Evolutionary conservation across 83 land plant genomes (phyloP).

Genomic region (Thuja plicata): DNA sequence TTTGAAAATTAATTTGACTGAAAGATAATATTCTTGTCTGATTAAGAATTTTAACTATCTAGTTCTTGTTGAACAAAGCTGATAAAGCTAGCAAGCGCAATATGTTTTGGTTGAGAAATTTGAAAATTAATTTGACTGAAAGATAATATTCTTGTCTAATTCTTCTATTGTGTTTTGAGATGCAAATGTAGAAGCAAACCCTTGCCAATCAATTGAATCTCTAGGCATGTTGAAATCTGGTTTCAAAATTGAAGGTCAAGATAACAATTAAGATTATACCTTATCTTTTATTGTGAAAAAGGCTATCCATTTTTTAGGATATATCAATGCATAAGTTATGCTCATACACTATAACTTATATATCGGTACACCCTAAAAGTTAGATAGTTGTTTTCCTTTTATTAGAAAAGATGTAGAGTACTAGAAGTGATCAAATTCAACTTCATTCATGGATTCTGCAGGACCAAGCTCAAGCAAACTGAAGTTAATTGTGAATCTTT

Average conservation of each 20-base stretch:
- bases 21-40: too few relatives aligned
- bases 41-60: too few relatives aligned
- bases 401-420: neutral
- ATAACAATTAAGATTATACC: too few relatives aligned
- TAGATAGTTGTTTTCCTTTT: neutral
- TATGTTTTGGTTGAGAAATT: too few relatives aligned
- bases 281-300: too few relatives aligned
- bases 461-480: slow-evolving; percentile 51
- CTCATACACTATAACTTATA: too few relatives aligned
- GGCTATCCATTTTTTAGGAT: too few relatives aligned
- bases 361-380: too few relatives aligned
- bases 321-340: too few relatives aligned
- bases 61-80: too few relatives aligned
- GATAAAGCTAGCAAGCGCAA: too few relatives aligned
- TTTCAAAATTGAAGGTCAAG: slow-evolving; percentile 19
- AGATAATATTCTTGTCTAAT: neutral
- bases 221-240: slow-evolving; percentile 33
- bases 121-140: too few relatives aligned
- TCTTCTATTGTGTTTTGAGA: neutral
- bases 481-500: slow-evolving; percentile 45
- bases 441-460: neutral
- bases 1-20: neutral
- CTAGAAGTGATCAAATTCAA: neutral
- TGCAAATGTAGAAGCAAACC: slow-evolving; percentile 23
- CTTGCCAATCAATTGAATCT: slow-evolving; percentile 28